phyloP scores from a whole-genome alignment of 768 basidiomycete genomes.

The Boletus patriciae region DNA sequence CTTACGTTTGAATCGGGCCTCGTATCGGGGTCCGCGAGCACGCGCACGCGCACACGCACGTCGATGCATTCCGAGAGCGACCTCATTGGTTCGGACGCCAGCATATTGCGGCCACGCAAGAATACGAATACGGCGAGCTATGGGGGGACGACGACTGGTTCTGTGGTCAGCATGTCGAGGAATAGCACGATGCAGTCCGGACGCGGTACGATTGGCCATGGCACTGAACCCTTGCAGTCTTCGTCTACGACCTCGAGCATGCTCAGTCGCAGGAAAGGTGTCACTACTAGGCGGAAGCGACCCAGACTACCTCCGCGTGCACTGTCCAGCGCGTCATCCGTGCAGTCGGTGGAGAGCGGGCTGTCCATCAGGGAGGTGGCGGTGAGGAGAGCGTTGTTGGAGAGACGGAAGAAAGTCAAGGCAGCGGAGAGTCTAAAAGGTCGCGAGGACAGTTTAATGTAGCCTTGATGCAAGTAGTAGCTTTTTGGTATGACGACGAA shows the following conservation, averaged over 20 bases:
- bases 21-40: constrained; percentile 1
- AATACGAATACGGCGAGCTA: background rate
- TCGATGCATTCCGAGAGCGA: constrained; percentile 2
- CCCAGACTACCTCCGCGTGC: constrained; percentile 21
- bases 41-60: background rate
- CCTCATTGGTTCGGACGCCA: background rate
- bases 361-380: constrained; percentile 23
- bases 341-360: constrained; percentile 24
- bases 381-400: constrained; percentile 27
- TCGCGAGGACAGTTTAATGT: background rate
- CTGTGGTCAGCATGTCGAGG: constrained; percentile 11
- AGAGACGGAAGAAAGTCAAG: constrained; percentile 25
- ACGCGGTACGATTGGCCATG: background rate
- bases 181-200: constrained; percentile 10
- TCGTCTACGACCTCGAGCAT: constrained; percentile 15
- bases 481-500: background rate
- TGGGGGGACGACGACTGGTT: background rate
- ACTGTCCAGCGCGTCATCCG: constrained; percentile 29
- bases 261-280: constrained; percentile 24
- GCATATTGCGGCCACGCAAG: background rate
- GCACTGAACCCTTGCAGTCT: background rate
- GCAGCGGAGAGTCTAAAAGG: constrained; percentile 6
- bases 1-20: constrained; percentile 4
- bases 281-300: constrained; percentile 17
- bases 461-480: background rate